These are phyloP conservation scores for Cercospora brassicicola DNA, from an alignment of 2,329 filamentous ascomycete species.

Conservation along the genomic window DNA sequence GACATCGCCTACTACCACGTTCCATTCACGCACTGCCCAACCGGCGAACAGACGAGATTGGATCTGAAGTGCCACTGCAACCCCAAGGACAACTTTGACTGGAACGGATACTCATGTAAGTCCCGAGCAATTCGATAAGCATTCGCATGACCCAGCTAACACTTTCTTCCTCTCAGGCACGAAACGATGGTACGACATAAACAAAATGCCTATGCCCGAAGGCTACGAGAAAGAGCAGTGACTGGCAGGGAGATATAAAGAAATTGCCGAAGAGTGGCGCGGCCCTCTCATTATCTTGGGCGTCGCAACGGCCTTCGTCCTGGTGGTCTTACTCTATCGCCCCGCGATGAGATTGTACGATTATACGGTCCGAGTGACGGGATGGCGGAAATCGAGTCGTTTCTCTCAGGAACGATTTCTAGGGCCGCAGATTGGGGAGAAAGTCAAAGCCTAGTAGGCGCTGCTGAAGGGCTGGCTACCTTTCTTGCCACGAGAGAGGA, in stretches of 20 bases:
- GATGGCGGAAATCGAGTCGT: slow-evolving; percentile 3
- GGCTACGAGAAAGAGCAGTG: slow-evolving; percentile 67
- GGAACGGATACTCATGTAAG: slow-evolving; percentile 97
- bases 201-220: slow-evolving; percentile 75
- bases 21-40: slow-evolving; percentile 96
- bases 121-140: slow-evolving; percentile 21
- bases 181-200: slow-evolving; percentile 79
- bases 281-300: slow-evolving; percentile 23
- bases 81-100: slow-evolving; percentile 96
- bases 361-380: neutral
- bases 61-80: slow-evolving; percentile 93
- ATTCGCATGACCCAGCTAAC: neutral
- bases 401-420: slow-evolving; percentile 12
- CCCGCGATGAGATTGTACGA: slow-evolving; percentile 9
- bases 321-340: slow-evolving; percentile 20
- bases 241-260: slow-evolving; percentile 31
- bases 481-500: neutral
- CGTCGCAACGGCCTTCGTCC: slow-evolving; percentile 12
- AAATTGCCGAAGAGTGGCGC: slow-evolving; percentile 25
- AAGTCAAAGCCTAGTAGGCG: slow-evolving; percentile 2
- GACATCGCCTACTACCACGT: slow-evolving; percentile 98
- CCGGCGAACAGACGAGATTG: slow-evolving; percentile 76
- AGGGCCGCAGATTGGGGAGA: neutral
- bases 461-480: neutral
- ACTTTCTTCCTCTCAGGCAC: slow-evolving; percentile 60